A percentile compares a stretch with the other conserved stretches of the same genome.
Evolutionary conservation across 2,329 filamentous ascomycete species (phyloP).

Genomic region (Ascochyta rabiei): DNA sequence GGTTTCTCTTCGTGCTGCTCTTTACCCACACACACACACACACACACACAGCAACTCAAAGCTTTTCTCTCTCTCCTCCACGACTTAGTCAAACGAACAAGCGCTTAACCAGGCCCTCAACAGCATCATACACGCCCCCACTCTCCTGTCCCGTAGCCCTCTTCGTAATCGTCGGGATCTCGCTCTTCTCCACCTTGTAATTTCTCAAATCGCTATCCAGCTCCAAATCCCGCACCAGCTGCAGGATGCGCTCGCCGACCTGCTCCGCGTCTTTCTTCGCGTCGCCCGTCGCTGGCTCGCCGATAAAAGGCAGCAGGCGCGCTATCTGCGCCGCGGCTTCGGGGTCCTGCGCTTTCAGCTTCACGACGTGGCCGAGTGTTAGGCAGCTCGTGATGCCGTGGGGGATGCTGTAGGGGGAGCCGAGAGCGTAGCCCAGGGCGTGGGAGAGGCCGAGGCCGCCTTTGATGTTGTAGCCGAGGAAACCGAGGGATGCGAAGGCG

Average conservation of each 20-base stretch:
- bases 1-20: neutral
- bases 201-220: constrained; percentile 55
- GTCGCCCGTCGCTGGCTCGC: constrained; percentile 48
- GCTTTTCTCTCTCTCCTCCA: neutral
- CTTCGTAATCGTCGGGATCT: constrained; percentile 52
- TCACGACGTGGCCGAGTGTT: constrained; percentile 61
- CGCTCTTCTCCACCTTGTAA: constrained; percentile 51
- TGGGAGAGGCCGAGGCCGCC: constrained; percentile 58
- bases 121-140: constrained; percentile 51
- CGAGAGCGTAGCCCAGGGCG: constrained; percentile 58
- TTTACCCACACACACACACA: neutral
- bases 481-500: constrained; percentile 58
- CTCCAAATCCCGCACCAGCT: constrained; percentile 52
- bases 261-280: constrained; percentile 51
- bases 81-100: constrained; percentile 42
- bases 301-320: constrained; percentile 53
- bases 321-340: constrained; percentile 55
- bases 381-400: constrained; percentile 63
- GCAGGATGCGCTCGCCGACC: constrained; percentile 53
- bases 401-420: constrained; percentile 61
- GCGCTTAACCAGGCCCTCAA: constrained; percentile 51
- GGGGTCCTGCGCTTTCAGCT: constrained; percentile 56
- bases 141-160: constrained; percentile 53
- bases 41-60: neutral
- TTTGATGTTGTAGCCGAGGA: constrained; percentile 58